A percentile compares a stretch with the other conserved stretches of the same genome.
phyloP scores from a whole-genome alignment of 1,284 basidiomycete genomes.

The Earliella scabrosa region DNA sequence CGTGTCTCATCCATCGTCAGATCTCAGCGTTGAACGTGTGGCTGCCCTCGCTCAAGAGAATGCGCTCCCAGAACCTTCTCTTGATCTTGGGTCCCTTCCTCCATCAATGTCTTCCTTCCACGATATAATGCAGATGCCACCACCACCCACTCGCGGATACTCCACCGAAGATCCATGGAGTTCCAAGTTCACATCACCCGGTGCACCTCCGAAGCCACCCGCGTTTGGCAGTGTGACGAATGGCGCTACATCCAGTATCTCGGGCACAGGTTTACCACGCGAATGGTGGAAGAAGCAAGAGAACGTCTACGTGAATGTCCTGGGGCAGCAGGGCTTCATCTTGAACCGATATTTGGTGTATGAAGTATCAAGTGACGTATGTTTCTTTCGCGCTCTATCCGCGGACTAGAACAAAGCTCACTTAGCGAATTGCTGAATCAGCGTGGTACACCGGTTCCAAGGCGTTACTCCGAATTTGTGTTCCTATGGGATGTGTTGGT shows the following conservation, averaged over 20 bases:
- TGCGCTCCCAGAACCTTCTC: conserved; percentile 67
- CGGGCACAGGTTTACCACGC: conserved; percentile 71
- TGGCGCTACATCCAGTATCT: conserved; percentile 58
- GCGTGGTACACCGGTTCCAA: conserved; percentile 66
- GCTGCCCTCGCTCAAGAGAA: conserved; percentile 74
- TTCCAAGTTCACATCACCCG: conserved; percentile 28
- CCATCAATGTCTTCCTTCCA: conserved; percentile 50
- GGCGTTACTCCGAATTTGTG: conserved; percentile 89
- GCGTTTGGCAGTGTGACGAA: conserved; percentile 40
- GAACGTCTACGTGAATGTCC: conserved; percentile 66
- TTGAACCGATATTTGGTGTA: conserved; percentile 85
- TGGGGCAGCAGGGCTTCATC: conserved; percentile 89
- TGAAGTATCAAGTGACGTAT: conserved; percentile 78
- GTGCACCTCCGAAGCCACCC: conserved; percentile 18
- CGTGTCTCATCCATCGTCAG: conserved; percentile 44
- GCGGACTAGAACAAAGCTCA: no score
- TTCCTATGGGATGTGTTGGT: conserved; percentile 86
- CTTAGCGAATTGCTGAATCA: no score
- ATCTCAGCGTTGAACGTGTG: conserved; percentile 82
- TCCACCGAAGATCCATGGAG: conserved; percentile 79
- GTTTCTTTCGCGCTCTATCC: no score
- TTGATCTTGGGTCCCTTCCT: conserved; percentile 64
- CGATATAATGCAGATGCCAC: conserved; percentile 41
- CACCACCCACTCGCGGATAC: conserved; percentile 46
- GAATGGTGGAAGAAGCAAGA: conserved; percentile 89